A percentile compares a stretch with the other conserved stretches of the same genome.
Evolutionary conservation across 2,329 filamentous ascomycete genomes (phyloP).

Genomic region (Verticillium nonalfalfae): DNA sequence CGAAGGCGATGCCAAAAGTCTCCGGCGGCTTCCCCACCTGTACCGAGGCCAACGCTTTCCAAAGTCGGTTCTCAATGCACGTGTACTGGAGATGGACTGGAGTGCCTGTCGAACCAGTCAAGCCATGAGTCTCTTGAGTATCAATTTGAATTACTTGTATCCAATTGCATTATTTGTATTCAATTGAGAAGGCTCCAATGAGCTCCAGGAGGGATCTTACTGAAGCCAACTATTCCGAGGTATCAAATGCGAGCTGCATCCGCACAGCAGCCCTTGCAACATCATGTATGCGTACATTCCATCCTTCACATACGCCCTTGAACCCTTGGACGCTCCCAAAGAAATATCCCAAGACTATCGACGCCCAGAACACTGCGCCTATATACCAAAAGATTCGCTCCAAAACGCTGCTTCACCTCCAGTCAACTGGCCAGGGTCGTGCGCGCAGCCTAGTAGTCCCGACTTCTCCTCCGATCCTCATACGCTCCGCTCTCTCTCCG

Average conservation of each 20-base stretch:
- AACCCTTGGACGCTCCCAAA: too few species aligned
- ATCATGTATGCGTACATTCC: neutral
- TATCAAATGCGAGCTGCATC: neutral
- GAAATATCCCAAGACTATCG: too few species aligned
- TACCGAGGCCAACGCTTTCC: neutral
- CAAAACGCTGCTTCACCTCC: neutral
- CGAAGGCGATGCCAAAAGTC: neutral
- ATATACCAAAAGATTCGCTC: neutral
- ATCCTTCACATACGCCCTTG: neutral
- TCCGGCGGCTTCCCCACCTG: neutral
- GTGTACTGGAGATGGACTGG: too few species aligned
- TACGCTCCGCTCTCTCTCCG: constrained; percentile 10
- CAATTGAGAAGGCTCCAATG: too few species aligned
- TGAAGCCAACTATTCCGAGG: neutral
- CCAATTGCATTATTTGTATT: too few species aligned
- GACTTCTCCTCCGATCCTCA: constrained; percentile 17
- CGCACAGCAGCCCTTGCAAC: neutral
- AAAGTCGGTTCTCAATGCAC: neutral
- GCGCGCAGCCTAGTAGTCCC: constrained; percentile 13
- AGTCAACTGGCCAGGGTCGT: neutral
- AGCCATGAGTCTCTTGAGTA: too few species aligned
- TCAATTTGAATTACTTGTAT: too few species aligned
- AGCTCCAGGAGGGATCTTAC: neutral
- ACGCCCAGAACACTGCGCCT: too few species aligned
- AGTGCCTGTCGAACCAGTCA: too few species aligned